Evolutionary conservation across 2,329 filamentous ascomycete genomes (phyloP).

Genomic region (Colletotrichum magnum): DNA sequence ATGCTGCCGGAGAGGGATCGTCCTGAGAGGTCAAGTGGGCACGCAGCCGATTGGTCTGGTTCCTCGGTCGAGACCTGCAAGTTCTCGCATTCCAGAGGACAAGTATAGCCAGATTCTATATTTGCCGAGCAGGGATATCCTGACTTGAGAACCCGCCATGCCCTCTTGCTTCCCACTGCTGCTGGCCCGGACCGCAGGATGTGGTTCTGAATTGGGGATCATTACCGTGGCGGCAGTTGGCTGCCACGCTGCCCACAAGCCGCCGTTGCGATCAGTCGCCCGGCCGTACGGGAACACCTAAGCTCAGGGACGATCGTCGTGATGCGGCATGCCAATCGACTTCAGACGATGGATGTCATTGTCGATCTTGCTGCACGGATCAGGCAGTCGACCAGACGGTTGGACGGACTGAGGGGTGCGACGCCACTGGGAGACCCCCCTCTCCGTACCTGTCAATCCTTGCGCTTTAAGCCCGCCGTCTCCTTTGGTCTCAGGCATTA

Average conservation of each 20-base stretch:
- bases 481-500: conserved; percentile 23
- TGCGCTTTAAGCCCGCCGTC: conserved; percentile 7
- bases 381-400: background rate
- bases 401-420: background rate
- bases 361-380: conserved; percentile 30
- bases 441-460: conserved; percentile 5
- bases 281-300: conserved; percentile 25
- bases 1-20: background rate
- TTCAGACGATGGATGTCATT: conserved; percentile 20
- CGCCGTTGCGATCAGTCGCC: conserved; percentile 17
- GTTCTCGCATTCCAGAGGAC: background rate
- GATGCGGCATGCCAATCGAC: conserved; percentile 10
- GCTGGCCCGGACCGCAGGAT: conserved; percentile 11
- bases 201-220: conserved; percentile 1
- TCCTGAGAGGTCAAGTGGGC: background rate
- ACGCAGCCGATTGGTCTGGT: conserved; percentile 8
- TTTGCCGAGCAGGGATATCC: conserved; percentile 34
- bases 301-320: conserved; percentile 19
- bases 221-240: background rate
- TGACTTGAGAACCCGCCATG: background rate
- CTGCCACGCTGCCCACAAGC: background rate
- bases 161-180: background rate
- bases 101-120: conserved; percentile 9
- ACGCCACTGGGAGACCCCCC: background rate
- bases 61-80: background rate